Evolutionary conservation across 345 rosid genomes (phyloP).

Genomic region (Erysimum cheiranthoides): DNA sequence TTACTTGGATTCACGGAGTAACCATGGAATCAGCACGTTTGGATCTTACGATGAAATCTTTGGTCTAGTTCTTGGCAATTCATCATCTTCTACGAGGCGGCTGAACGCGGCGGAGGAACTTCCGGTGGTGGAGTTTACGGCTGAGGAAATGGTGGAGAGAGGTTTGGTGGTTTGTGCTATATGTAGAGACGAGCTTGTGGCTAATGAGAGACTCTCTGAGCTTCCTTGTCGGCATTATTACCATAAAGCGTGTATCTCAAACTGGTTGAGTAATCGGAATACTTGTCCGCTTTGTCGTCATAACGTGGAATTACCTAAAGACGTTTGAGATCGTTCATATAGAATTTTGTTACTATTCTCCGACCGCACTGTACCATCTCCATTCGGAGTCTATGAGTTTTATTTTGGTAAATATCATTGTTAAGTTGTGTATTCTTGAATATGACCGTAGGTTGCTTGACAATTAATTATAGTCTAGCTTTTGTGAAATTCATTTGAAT

Average conservation of each 20-base stretch:
- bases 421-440: too few relatives aligned
- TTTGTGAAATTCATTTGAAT: too few relatives aligned
- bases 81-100: neutral
- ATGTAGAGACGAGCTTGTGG: slow-evolving; percentile 28
- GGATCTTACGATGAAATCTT: slow-evolving; percentile 38
- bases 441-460: too few relatives aligned
- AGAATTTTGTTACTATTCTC: neutral
- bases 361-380: neutral
- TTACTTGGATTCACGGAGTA: slow-evolving; percentile 33
- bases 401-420: neutral
- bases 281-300: slow-evolving; percentile 44
- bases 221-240: slow-evolving; percentile 43
- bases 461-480: too few relatives aligned
- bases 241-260: slow-evolving; percentile 33
- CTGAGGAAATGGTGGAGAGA: slow-evolving; percentile 34
- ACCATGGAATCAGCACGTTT: slow-evolving; percentile 21
- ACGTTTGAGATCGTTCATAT: neutral
- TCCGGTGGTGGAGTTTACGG: slow-evolving; percentile 37
- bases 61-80: slow-evolving; percentile 19
- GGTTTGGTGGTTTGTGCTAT: slow-evolving; percentile 34
- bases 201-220: slow-evolving; percentile 36
- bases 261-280: slow-evolving; percentile 33
- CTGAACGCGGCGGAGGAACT: slow-evolving; percentile 2
- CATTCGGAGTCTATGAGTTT: neutral
- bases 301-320: neutral